Percentiles rank a stretch among this genome's conserved stretches.
phyloP scores from a whole-genome alignment of 2,329 filamentous ascomycete genomes.

The Thermothelomyces thermophilus region DNA sequence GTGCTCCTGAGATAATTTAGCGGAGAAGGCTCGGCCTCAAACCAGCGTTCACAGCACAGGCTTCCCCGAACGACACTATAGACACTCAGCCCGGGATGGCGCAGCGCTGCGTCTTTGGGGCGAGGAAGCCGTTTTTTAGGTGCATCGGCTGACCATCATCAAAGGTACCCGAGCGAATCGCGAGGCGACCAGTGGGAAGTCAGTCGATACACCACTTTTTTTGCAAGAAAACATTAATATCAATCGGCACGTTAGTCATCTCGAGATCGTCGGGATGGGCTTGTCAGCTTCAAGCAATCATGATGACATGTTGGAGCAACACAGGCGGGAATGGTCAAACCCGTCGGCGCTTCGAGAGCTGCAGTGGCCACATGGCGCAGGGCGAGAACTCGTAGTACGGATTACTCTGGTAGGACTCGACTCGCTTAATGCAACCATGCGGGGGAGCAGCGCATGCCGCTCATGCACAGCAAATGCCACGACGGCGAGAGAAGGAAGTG shows the following conservation, averaged over 20 bases:
- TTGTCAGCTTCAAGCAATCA: too few species aligned
- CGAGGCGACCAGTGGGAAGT: background rate
- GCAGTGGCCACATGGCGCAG: background rate
- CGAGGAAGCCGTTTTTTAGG: background rate
- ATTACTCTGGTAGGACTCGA: background rate
- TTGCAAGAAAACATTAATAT: too few species aligned
- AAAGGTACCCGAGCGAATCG: background rate
- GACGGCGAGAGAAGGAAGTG: background rate
- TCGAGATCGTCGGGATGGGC: too few species aligned
- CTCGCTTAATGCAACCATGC: background rate
- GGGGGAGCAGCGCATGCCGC: background rate
- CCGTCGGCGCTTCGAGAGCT: background rate
- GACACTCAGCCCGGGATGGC: background rate
- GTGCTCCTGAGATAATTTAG: too few species aligned
- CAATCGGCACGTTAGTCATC: too few species aligned
- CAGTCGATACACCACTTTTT: too few species aligned
- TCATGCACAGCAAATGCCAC: slow-evolving; percentile 1
- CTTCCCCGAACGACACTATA: too few species aligned
- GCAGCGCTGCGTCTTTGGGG: background rate
- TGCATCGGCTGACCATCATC: slow-evolving; percentile 3
- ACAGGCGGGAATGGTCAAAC: background rate
- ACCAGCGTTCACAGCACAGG: too few species aligned
- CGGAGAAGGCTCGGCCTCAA: too few species aligned
- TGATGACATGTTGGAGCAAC: too few species aligned
- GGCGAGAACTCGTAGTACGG: background rate